phyloP scores from a whole-genome alignment of 768 basidiomycete genomes.

The Russula sp. region DNA sequence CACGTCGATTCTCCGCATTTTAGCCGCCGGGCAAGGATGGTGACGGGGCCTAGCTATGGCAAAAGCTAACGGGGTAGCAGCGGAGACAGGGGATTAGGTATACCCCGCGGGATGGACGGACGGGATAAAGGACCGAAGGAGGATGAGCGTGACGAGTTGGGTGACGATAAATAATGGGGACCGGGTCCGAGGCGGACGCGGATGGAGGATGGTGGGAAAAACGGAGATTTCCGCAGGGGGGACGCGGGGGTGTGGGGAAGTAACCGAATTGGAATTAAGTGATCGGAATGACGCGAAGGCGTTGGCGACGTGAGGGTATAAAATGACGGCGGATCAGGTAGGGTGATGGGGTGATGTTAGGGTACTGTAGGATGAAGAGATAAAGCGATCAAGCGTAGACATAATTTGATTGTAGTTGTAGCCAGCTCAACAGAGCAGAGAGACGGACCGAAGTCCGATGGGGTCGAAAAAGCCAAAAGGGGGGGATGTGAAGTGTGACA shows the following conservation, averaged over 20 bases:
- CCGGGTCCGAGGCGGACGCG: constrained; percentile 13
- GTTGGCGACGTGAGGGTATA: not conserved
- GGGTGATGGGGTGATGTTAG: not conserved
- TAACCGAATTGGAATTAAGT: constrained; percentile 19
- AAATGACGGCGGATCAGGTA: constrained; percentile 7
- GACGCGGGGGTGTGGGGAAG: constrained; percentile 30
- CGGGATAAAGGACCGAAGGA: not conserved
- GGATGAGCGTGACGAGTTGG: not conserved
- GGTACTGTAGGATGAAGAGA: not conserved
- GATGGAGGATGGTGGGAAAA: not conserved
- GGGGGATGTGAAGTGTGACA: constrained; percentile 15
- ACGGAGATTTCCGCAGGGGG: constrained; percentile 21
- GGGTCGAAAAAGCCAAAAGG: constrained; percentile 13
- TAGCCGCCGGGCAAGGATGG: not conserved
- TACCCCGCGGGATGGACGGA: constrained; percentile 6
- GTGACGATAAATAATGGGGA: constrained; percentile 7
- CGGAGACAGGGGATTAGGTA: constrained; percentile 10
- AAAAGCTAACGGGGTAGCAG: not conserved
- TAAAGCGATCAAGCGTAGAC: not conserved
- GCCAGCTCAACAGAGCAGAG: not conserved
- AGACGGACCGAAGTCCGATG: constrained; percentile 10
- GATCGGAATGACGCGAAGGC: constrained; percentile 24
- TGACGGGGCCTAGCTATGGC: not conserved
- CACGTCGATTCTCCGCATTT: constrained; percentile 22
- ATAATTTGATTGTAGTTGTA: not conserved